Evolutionary conservation across 2,329 filamentous ascomycete species (phyloP).

Genomic region (Metarhizium album): DNA sequence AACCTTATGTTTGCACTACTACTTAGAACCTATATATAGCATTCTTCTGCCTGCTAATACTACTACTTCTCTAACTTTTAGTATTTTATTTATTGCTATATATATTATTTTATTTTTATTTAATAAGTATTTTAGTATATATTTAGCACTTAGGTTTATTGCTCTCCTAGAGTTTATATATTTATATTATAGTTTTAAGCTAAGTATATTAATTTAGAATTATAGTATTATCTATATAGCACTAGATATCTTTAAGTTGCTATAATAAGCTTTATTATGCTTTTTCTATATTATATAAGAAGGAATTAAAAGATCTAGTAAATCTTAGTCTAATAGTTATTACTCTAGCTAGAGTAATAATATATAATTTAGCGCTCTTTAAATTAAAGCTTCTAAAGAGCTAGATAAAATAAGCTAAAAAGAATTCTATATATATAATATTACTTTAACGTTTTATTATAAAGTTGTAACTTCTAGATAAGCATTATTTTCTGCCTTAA

Average conservation of each 20-base stretch:
- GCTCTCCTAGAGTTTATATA: too few relatives aligned
- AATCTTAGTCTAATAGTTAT: background rate
- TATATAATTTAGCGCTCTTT: background rate
- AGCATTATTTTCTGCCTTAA: background rate
- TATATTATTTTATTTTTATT: too few relatives aligned
- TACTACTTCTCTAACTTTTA: too few relatives aligned
- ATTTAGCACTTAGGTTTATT: too few relatives aligned
- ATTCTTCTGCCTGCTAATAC: too few relatives aligned
- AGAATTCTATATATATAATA: background rate
- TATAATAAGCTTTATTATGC: background rate
- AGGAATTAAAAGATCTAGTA: background rate
- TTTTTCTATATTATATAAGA: background rate
- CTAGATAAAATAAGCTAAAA: background rate
- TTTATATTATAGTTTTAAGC: background rate
- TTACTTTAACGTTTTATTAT: background rate
- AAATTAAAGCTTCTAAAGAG: background rate
- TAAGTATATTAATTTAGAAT: background rate
- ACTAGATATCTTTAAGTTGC: background rate
- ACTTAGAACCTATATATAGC: too few relatives aligned
- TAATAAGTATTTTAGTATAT: too few relatives aligned
- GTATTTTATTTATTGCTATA: too few relatives aligned
- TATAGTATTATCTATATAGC: background rate
- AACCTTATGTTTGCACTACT: too few relatives aligned
- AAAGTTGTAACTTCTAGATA: background rate
- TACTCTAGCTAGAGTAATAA: background rate